Evolutionary conservation across 202 grass and related monocot genomes (phyloP), one percentile per base, ranked within the genome.

Genomic region (Saccharum hybrid): DNA sequence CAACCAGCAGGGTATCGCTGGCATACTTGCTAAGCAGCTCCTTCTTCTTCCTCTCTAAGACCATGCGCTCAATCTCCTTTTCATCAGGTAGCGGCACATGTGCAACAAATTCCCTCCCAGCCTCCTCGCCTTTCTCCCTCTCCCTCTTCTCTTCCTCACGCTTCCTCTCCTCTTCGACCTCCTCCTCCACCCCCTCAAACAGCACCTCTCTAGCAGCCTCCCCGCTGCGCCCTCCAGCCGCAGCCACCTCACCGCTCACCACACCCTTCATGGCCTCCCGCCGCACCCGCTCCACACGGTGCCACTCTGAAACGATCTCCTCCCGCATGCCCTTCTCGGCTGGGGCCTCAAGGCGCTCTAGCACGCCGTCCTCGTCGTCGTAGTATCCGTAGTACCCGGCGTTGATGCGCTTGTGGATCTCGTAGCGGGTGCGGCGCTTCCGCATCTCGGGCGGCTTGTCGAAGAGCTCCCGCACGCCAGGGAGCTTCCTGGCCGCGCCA

Each of bases 381-480:
- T 92, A 90, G 75, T 98, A 98, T 1, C 91, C 96, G 2, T 98
- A 98, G 81, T 98, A 98, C 43, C 89, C 87, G 0, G 96, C 93
- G 72, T 96, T 89, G 75, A 96, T 98, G 61, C 96, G 89, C 83
- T 94, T 96, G 83, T 95, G 92, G 71, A 98, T 98, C 83, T 98
- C 93, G 66, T 98, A 95, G 75, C 96, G 91, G 8, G 80, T 92
- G 54, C 91, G 96, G 21, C 93, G 90, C 68, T 91, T 98, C 45
- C 86, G 87, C 19, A 63, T 68, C 87, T 94, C 96, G 0, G 93
- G 93, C 19, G 96, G 96, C 80, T 98, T 98, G 66, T 98, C 93
- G 5, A 98, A 98, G 75, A 98, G 96, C 81, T 98, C 91, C 1
- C 93, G 92, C 71, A 98, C 91, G 69, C 93, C 93, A 0, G 96